Evolutionary conservation across 2,329 filamentous ascomycete genomes (phyloP).

Genomic region (Colletotrichum melonis): DNA sequence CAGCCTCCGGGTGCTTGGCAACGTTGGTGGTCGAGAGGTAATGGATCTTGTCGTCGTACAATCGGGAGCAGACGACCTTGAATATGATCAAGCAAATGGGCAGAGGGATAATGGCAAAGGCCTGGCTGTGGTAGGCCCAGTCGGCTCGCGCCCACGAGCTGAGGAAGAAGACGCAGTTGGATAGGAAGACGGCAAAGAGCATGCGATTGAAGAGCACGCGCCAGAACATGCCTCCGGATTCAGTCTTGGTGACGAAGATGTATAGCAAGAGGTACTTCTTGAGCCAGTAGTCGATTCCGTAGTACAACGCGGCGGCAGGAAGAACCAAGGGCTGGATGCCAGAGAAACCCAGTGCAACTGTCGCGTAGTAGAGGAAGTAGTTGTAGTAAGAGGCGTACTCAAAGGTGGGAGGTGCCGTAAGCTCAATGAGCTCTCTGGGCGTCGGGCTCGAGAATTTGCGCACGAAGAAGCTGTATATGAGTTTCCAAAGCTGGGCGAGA

Average conservation of each 20-base stretch:
- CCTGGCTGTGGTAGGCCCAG: slow-evolving; percentile 63
- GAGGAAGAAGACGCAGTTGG: slow-evolving; percentile 82
- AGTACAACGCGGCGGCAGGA: slow-evolving; percentile 89
- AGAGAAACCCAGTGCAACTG: slow-evolving; percentile 86
- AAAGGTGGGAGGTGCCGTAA: slow-evolving; percentile 91
- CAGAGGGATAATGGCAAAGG: slow-evolving; percentile 78
- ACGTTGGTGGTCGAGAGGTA: slow-evolving; percentile 80
- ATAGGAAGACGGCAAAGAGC: slow-evolving; percentile 82
- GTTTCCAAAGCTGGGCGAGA: slow-evolving; percentile 86
- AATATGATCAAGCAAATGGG: slow-evolving; percentile 83
- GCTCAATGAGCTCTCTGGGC: slow-evolving; percentile 89
- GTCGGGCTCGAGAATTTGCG: slow-evolving; percentile 89
- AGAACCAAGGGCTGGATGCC: slow-evolving; percentile 89
- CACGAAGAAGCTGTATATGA: slow-evolving; percentile 86
- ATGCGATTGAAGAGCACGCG: slow-evolving; percentile 92
- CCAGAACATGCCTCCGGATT: slow-evolving; percentile 95
- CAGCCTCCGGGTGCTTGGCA: slow-evolving; percentile 56
- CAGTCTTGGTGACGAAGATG: slow-evolving; percentile 95
- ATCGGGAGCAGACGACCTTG: slow-evolving; percentile 83
- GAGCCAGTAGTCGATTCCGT: slow-evolving; percentile 84
- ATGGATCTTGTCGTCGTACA: slow-evolving; percentile 83
- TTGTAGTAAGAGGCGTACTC: slow-evolving; percentile 99
- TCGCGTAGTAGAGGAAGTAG: slow-evolving; percentile 95
- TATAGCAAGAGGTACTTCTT: slow-evolving; percentile 97
- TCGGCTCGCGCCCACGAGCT: slow-evolving; percentile 78